Evolutionary conservation across 2,329 filamentous ascomycete genomes (phyloP).

Genomic region (Cadophora luteo-olivacea): DNA sequence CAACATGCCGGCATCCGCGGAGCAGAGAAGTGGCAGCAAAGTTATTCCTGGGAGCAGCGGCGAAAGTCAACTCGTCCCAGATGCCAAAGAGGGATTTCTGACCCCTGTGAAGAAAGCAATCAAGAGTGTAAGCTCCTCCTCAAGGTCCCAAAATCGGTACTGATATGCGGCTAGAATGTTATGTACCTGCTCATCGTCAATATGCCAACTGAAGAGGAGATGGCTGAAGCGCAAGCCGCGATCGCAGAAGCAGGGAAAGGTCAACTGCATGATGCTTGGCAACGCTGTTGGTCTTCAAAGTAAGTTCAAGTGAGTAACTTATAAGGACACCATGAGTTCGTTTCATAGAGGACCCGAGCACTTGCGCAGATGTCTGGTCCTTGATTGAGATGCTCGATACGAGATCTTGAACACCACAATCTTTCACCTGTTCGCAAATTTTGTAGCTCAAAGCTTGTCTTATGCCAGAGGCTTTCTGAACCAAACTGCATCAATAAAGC

Average conservation of each 20-base stretch:
- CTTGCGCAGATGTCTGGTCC: background rate
- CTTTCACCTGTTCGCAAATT: too few species aligned
- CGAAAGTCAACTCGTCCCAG: background rate
- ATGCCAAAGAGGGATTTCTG: background rate
- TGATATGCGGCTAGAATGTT: slow-evolving; percentile 42
- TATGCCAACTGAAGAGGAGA: slow-evolving; percentile 47
- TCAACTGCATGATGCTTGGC: background rate
- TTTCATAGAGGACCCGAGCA: background rate
- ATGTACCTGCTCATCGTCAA: slow-evolving; percentile 58
- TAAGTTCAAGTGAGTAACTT: background rate
- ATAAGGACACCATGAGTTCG: background rate
- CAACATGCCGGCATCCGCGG: background rate
- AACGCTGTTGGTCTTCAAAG: background rate
- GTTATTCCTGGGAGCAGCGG: background rate
- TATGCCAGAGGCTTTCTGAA: background rate
- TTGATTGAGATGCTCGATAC: background rate
- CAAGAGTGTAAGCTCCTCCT: background rate
- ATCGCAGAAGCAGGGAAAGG: slow-evolving; percentile 1
- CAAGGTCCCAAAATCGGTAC: background rate
- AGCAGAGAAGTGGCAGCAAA: background rate
- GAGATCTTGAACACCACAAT: background rate
- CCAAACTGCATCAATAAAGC: background rate
- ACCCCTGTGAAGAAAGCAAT: slow-evolving; percentile 1
- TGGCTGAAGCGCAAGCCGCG: slow-evolving; percentile 19
- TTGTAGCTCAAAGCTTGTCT: background rate